These are phyloP conservation scores for Podaxis sp. DNA, from an alignment of 768 basidiomycete genomes.

Conservation along the genomic window DNA sequence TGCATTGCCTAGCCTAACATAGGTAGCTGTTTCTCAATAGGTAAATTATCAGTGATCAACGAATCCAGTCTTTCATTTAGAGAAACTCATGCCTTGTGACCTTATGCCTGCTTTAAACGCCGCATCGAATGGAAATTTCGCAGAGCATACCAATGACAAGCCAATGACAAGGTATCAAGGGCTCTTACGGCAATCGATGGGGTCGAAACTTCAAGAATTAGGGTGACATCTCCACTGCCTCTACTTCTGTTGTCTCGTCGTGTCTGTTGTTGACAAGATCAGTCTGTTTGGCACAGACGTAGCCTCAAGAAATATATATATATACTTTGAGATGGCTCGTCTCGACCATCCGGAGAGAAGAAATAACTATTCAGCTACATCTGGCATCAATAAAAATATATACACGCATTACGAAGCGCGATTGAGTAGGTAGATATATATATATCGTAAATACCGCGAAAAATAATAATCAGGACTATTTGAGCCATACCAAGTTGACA, in stretches of 20 bases:
- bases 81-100: not conserved
- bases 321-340: not conserved
- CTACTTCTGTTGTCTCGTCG: not conserved
- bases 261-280: not conserved
- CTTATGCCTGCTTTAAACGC: not conserved
- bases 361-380: not conserved
- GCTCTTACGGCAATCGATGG: not conserved
- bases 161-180: not conserved
- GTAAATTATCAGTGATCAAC: no score
- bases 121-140: not conserved
- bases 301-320: not conserved
- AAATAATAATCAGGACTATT: not conserved
- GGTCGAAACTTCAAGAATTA: not conserved
- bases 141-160: not conserved
- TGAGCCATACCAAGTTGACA: no score
- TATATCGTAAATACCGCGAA: constrained; percentile 2
- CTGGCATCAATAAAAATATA: not conserved
- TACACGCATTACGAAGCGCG: constrained; percentile 4
- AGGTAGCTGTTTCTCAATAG: no score
- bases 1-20: no score
- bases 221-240: not conserved
- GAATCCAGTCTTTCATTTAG: not conserved
- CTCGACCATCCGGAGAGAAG: not conserved
- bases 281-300: not conserved
- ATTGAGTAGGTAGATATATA: constrained; percentile 4